Evolutionary conservation across 164 flowering plant species (phyloP).

Genomic region (Warburgia ugandensis): DNA sequence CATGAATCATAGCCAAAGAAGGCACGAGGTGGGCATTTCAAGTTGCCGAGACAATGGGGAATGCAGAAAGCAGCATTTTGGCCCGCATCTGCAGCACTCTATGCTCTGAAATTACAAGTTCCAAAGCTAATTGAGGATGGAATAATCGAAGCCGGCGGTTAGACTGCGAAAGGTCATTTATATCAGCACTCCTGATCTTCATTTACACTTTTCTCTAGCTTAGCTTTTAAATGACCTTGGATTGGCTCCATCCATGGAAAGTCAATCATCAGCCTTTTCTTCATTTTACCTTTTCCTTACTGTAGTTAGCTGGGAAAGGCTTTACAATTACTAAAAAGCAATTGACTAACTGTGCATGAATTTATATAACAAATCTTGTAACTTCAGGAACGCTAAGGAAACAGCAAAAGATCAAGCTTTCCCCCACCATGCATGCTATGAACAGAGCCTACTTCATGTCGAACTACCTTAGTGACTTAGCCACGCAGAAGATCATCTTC

Average conservation of each 20-base stretch:
- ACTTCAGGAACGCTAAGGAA: not conserved
- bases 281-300: no score
- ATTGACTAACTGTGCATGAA: not conserved
- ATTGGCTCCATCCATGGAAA: no score
- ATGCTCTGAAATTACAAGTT: conserved; percentile 7
- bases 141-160: conserved; percentile 15
- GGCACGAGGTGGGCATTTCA: conserved; percentile 14
- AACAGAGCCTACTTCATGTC: conserved; percentile 7
- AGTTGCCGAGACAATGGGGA: conserved; percentile 23
- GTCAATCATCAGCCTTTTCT: no score
- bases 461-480: conserved; percentile 8
- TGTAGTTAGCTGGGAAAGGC: no score
- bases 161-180: not conserved
- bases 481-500: conserved; percentile 1
- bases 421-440: conserved; percentile 20
- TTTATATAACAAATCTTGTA: not conserved
- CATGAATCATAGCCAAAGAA: conserved; percentile 25
- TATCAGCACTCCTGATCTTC: not conserved
- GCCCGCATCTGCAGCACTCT: conserved; percentile 11
- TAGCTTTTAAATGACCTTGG: no score
- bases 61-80: conserved; percentile 13
- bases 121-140: conserved; percentile 22
- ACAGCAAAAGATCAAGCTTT: conserved; percentile 20
- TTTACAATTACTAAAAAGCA: no score
- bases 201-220: no score